phyloP scores from a whole-genome alignment of 169 alveolate genomes.

The Plasmodium gallinaceum region DNA sequence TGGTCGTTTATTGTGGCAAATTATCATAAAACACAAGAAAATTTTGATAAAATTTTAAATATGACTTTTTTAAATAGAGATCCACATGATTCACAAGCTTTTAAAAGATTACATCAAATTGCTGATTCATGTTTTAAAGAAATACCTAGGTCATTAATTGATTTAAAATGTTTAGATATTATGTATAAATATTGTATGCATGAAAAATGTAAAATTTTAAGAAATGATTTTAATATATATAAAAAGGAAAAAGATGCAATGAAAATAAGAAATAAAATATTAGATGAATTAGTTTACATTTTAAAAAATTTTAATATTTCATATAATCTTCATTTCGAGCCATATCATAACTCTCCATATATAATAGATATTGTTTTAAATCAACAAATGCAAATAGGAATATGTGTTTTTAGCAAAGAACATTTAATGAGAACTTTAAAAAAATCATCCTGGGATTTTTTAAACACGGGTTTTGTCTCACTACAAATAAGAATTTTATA shows the following conservation, averaged over 20 bases:
- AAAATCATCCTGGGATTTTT: constrained; percentile 37
- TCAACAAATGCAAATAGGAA: constrained; percentile 27
- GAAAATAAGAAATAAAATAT: constrained; percentile 46
- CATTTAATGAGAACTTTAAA: constrained; percentile 50
- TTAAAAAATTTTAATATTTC: constrained; percentile 20
- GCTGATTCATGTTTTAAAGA: constrained; percentile 59
- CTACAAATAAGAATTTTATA: constrained; percentile 35
- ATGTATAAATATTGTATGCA: constrained; percentile 51
- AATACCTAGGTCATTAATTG: constrained; percentile 29
- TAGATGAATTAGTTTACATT: constrained; percentile 23
- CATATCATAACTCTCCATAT: constrained; percentile 55
- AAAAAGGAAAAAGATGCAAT: constrained; percentile 67
- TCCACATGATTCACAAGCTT: constrained; percentile 63
- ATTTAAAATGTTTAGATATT: constrained; percentile 16
- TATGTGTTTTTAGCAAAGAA: constrained; percentile 58
- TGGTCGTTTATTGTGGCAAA: constrained; percentile 68
- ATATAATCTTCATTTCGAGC: constrained; percentile 31
- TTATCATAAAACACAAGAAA: constrained; percentile 20
- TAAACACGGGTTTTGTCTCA: constrained; percentile 62
- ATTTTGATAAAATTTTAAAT: constrained; percentile 46
- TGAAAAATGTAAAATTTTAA: constrained; percentile 41
- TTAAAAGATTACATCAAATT: constrained; percentile 54
- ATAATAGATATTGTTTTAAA: constrained; percentile 37
- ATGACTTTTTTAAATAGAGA: constrained; percentile 35
- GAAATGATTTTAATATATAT: constrained; percentile 57